Evolutionary conservation across 495 filamentous ascomycete genomes (phyloP).

Genomic region (Penicillium maclennaniae): DNA sequence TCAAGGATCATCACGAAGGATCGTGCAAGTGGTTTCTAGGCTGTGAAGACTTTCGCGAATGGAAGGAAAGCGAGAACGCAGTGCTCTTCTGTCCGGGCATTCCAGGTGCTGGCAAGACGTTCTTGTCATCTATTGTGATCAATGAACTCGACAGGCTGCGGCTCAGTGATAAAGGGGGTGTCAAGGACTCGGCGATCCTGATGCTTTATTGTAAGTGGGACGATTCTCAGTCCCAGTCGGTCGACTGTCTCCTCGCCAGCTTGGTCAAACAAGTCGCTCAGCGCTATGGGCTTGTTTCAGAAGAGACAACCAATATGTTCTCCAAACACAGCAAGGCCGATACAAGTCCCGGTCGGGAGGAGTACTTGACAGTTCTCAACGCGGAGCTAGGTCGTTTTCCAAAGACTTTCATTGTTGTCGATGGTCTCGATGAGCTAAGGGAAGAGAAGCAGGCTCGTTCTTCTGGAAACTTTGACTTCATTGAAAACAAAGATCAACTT

Average conservation of each 20-base stretch:
- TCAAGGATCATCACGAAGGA: conserved; percentile 5
- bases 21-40: conserved; percentile 5
- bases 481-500: background rate
- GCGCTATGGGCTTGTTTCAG: background rate
- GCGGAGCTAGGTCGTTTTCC: background rate
- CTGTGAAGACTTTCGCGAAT: background rate
- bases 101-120: background rate
- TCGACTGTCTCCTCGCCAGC: conserved; percentile 1
- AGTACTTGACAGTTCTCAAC: background rate
- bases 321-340: conserved; percentile 1
- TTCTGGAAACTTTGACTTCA: conserved; percentile 1
- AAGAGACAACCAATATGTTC: conserved; percentile 1
- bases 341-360: background rate
- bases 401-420: conserved; percentile 7
- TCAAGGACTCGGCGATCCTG: conserved; percentile 1
- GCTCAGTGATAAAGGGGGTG: conserved; percentile 1
- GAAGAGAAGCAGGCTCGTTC: conserved; percentile 2
- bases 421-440: conserved; percentile 9
- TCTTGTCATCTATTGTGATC: conserved; percentile 3
- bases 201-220: conserved; percentile 6
- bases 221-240: conserved; percentile 4
- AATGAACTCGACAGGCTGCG: conserved; percentile 5
- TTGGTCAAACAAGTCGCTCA: conserved; percentile 4
- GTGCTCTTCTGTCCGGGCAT: conserved; percentile 4
- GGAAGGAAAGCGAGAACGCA: conserved; percentile 4